These are phyloP conservation scores for Cryphonectria carpinicola DNA, from an alignment of 2,329 filamentous ascomycete genomes.

Conservation along the genomic window DNA sequence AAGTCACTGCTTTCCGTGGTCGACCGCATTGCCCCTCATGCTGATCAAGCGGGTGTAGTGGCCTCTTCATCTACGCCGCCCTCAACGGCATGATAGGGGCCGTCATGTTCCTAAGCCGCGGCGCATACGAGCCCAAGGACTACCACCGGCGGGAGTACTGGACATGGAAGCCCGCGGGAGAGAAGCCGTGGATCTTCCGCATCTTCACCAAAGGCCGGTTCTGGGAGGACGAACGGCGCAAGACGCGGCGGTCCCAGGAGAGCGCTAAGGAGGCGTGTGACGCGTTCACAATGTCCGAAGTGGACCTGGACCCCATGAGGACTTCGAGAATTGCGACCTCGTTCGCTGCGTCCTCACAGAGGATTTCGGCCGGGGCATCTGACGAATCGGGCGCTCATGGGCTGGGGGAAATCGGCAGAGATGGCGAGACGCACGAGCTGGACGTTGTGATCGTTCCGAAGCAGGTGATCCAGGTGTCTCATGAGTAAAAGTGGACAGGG, in stretches of 20 bases:
- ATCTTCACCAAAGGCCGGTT: constrained; percentile 36
- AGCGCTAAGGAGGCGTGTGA: constrained; percentile 21
- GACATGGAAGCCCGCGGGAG: constrained; percentile 55
- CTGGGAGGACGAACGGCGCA: constrained; percentile 33
- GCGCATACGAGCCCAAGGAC: constrained; percentile 51
- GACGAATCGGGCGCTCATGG: constrained; percentile 4
- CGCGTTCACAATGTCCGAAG: constrained; percentile 27
- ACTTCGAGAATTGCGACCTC: constrained; percentile 21
- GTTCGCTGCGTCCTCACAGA: constrained; percentile 23
- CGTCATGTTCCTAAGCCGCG: constrained; percentile 48
- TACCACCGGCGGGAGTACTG: constrained; percentile 61
- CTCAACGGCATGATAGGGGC: constrained; percentile 54
- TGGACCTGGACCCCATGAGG: constrained; percentile 21
- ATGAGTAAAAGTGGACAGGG: constrained; percentile 1
- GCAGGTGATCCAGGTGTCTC: neutral
- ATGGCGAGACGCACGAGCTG: constrained; percentile 23
- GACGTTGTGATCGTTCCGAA: constrained; percentile 22
- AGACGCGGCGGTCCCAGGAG: constrained; percentile 5
- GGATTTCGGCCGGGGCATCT: constrained; percentile 15
- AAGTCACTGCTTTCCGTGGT: constrained; percentile 37
- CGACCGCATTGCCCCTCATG: neutral
- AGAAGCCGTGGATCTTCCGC: constrained; percentile 53
- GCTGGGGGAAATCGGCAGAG: constrained; percentile 3
- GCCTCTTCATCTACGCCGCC: constrained; percentile 57
- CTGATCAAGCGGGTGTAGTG: constrained; percentile 38